These are phyloP conservation scores for Zymoseptoria ardabiliae DNA, from an alignment of 2,329 filamentous ascomycete genomes.

Conservation along the genomic window DNA sequence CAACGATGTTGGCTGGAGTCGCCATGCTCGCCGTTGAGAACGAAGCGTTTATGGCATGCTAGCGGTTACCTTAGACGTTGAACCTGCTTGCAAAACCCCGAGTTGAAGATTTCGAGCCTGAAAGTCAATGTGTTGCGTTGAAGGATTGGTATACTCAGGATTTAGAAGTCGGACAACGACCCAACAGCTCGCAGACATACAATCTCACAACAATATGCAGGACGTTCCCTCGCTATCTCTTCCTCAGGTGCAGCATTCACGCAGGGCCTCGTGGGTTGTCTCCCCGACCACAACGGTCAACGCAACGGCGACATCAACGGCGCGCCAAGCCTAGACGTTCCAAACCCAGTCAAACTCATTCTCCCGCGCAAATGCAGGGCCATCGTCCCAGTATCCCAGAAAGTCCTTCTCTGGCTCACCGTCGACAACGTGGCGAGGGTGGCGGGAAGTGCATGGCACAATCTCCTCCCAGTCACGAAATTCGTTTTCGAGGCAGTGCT, in stretches of 20 bases:
- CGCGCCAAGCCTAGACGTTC: not conserved
- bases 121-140: not conserved
- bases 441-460: slow-evolving; percentile 1
- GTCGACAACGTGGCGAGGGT: not conserved
- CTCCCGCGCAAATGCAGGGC: slow-evolving; percentile 6
- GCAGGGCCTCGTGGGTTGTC: not conserved
- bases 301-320: not conserved
- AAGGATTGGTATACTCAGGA: not conserved
- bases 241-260: not conserved
- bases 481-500: not conserved
- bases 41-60: not conserved
- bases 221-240: not conserved
- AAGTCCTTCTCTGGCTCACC: slow-evolving; percentile 3
- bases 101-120: not conserved
- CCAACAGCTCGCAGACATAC: not conserved
- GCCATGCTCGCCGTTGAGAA: not conserved
- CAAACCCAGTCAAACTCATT: slow-evolving; percentile 9
- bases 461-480: slow-evolving; percentile 6
- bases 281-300: not conserved
- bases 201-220: not conserved
- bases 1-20: not conserved
- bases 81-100: not conserved
- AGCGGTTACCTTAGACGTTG: not conserved
- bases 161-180: not conserved
- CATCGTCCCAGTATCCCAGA: slow-evolving; percentile 9